phyloP scores from a whole-genome alignment of 2,329 filamentous ascomycete genomes.

The Hypomyces perniciosus region DNA sequence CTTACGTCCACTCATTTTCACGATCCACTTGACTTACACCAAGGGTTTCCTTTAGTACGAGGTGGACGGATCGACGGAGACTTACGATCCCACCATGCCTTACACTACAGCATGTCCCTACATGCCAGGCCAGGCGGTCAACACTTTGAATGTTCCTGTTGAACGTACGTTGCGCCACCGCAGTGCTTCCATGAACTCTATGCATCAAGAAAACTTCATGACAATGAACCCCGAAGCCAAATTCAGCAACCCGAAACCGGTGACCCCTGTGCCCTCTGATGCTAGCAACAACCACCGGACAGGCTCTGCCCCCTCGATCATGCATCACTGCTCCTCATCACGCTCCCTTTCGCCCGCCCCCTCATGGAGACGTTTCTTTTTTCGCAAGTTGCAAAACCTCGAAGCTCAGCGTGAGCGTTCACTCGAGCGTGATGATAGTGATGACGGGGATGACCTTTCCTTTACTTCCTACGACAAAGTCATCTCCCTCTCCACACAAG shows the following conservation, averaged over 20 bases:
- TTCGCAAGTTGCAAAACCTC: conserved; percentile 32
- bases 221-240: conserved; percentile 76
- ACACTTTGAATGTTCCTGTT: conserved; percentile 73
- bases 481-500: conserved; percentile 22
- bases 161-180: conserved; percentile 56
- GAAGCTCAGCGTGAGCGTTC: conserved; percentile 18
- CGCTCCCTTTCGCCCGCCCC: conserved; percentile 45
- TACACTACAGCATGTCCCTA: conserved; percentile 77
- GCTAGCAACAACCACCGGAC: neutral
- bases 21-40: neutral
- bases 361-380: conserved; percentile 47
- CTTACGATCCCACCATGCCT: conserved; percentile 64
- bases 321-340: conserved; percentile 34
- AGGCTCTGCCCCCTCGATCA: conserved; percentile 23
- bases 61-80: conserved; percentile 71
- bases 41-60: conserved; percentile 58
- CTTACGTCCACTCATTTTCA: neutral
- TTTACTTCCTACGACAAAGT: conserved; percentile 24
- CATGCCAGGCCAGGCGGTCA: conserved; percentile 81
- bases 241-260: conserved; percentile 61
- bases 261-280: conserved; percentile 2
- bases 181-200: conserved; percentile 60
- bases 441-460: conserved; percentile 20
- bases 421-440: neutral
- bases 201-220: conserved; percentile 53